phyloP scores from a whole-genome alignment of 208 protist genomes.

The Porcisia hertigi region DNA sequence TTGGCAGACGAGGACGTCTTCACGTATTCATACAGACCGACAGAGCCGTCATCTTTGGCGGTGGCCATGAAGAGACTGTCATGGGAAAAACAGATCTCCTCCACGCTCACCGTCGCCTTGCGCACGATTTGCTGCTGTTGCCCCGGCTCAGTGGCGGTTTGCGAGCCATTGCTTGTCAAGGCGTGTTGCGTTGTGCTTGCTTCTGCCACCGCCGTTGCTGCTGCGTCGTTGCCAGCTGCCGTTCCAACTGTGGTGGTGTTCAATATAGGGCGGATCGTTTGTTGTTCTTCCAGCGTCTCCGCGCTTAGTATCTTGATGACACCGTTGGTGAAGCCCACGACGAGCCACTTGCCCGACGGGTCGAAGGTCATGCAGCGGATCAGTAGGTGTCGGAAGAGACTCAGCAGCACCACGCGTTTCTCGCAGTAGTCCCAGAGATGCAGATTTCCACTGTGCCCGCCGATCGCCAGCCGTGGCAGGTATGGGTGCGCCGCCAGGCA shows the following conservation, averaged over 20 bases:
- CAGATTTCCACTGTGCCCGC: constrained; percentile 80
- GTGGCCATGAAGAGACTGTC: constrained; percentile 83
- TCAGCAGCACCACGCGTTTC: constrained; percentile 71
- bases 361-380: constrained; percentile 90
- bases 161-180: neutral
- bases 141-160: neutral
- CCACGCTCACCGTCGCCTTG: constrained; percentile 69
- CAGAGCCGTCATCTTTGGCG: constrained; percentile 73
- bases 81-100: constrained; percentile 81
- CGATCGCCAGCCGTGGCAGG: constrained; percentile 83
- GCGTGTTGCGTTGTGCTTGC: neutral
- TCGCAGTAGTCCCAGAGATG: constrained; percentile 93
- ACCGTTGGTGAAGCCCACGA: constrained; percentile 93
- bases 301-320: constrained; percentile 91
- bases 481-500: constrained; percentile 84
- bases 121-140: constrained; percentile 29
- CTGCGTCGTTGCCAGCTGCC: neutral
- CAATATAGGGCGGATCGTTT: constrained; percentile 56
- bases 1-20: constrained; percentile 3
- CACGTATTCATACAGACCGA: constrained; percentile 90
- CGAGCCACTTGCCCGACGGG: constrained; percentile 77
- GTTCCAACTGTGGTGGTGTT: constrained; percentile 3
- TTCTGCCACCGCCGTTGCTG: neutral
- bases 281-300: constrained; percentile 78
- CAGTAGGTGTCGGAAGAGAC: constrained; percentile 78